Evolutionary conservation across 441 rosid genomes (phyloP).

Genomic region (Pelargonium citronellum): DNA sequence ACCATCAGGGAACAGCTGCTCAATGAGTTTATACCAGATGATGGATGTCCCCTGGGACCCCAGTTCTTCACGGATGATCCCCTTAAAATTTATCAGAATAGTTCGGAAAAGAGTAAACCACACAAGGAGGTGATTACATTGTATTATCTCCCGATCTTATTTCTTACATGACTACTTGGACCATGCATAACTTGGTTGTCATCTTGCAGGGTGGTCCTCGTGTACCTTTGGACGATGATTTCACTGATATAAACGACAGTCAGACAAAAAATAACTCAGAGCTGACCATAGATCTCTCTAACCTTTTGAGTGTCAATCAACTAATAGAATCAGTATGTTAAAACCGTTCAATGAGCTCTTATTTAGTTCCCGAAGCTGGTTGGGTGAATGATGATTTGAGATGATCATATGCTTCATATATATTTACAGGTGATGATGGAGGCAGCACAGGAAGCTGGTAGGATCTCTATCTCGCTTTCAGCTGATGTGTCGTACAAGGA

Average conservation of each 20-base stretch:
- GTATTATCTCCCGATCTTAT: neutral
- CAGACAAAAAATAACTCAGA: slow-evolving; percentile 30
- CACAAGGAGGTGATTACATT: slow-evolving; percentile 29
- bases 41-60: slow-evolving; percentile 66
- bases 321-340: slow-evolving; percentile 62
- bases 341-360: neutral
- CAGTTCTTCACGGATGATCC: slow-evolving; percentile 47
- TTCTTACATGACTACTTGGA: slow-evolving; percentile 12
- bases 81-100: slow-evolving; percentile 35
- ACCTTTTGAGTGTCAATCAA: slow-evolving; percentile 50
- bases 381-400: too few species aligned
- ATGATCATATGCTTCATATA: neutral
- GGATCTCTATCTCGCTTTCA: slow-evolving; percentile 42
- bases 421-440: slow-evolving; percentile 39
- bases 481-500: slow-evolving; percentile 56
- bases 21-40: slow-evolving; percentile 73
- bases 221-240: slow-evolving; percentile 39
- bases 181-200: slow-evolving; percentile 16
- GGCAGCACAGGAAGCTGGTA: slow-evolving; percentile 51
- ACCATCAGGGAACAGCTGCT: slow-evolving; percentile 49
- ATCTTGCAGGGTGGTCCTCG: slow-evolving; percentile 34
- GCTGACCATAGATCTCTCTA: slow-evolving; percentile 24
- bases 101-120: slow-evolving; percentile 31
- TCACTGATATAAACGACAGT: slow-evolving; percentile 36
- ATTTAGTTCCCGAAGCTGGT: too few species aligned